Conservation (phyloP, 75 land plant genomes). For the Chamaecyparis obtusa region DNA sequence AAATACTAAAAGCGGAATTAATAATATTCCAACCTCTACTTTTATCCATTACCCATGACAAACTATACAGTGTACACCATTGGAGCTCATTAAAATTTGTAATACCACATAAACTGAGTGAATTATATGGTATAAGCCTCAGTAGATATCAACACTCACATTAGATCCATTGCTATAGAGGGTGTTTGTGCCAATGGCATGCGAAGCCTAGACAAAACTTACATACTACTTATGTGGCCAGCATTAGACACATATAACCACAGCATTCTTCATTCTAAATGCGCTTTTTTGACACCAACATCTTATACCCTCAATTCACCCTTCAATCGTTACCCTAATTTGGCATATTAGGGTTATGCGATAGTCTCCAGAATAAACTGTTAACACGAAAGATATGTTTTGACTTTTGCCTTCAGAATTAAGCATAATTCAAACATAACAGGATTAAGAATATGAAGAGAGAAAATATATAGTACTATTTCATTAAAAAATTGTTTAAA, state of each 20-base stretch:
- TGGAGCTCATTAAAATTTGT: not conserved
- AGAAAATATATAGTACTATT: not conserved
- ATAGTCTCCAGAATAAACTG: not conserved
- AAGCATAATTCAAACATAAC: not conserved
- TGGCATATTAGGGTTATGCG: not conserved
- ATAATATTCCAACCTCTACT: not conserved
- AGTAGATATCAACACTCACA: not conserved
- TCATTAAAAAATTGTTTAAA: not conserved
- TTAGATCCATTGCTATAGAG: not conserved
- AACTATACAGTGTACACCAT: not conserved
- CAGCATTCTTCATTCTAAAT: not conserved
- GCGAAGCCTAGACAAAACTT: not conserved
- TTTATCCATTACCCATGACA: not conserved
- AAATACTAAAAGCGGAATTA: not conserved
- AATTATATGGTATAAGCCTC: not conserved
- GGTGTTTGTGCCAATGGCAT: not conserved
- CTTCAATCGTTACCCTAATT: not conserved
- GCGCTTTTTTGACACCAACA: too few relatives aligned
- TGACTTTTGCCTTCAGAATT: not conserved
- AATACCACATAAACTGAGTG: not conserved
- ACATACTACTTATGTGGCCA: not conserved
- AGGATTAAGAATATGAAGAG: not conserved
- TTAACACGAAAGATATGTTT: not conserved
- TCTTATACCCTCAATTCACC: not conserved
- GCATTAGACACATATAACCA: not conserved